Base-by-base conservation (phyloP, 2,329 filamentous ascomycete genomes). In the Plectosphaerella sp. region DNA sequence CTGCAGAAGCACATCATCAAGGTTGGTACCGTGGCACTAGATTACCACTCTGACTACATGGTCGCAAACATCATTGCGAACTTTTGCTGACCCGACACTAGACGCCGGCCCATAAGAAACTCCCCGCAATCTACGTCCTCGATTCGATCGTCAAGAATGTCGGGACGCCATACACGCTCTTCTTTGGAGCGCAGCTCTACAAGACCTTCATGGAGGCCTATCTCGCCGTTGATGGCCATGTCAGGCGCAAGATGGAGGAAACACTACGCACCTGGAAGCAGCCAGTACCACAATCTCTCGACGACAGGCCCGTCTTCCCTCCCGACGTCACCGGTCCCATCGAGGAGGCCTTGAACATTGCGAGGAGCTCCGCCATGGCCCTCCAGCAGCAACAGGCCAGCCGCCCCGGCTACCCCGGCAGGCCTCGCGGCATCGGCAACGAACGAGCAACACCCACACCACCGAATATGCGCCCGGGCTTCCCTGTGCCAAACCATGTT, bases 131-230 rank as follows among this genome's bases (percentile, higher is more conserved):
- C 25, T 99, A 97, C 72, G 90, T 99, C 59, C 86, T 99, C 65
- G 94, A 99, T 72, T 97, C 93, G 15, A 93, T 99, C 56, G 92
- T 96, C 66, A 99, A 99, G 72, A 97, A 99, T 75, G 91, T 99
- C 56, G 94, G 94, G 55, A 97, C 93, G 1, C 94, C 94, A 8
- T 99, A 99, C 71, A 97, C 93, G 0, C 79, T 97, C 12, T 97
- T 96, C 69, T 88, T 99, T 58, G 91, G 92, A 49, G 87, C 90
- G 41, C 93, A 93, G 64, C 82, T 99, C 39, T 97, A 93, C 71
- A 83, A 87, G 61, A 97, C 91, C 5, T 99, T 96, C 67, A 97
- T 97, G 91, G 90, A 95, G 63, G 89, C 94, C 37, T 99, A 97
- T 67, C 89, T 88, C 4, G 82, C 95, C 54, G 92, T 97, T 57